A percentile compares a stretch with the other conserved stretches of the same genome.
Evolutionary conservation across 768 basidiomycete species (phyloP).

Genomic region (Lyophyllum shimeji): DNA sequence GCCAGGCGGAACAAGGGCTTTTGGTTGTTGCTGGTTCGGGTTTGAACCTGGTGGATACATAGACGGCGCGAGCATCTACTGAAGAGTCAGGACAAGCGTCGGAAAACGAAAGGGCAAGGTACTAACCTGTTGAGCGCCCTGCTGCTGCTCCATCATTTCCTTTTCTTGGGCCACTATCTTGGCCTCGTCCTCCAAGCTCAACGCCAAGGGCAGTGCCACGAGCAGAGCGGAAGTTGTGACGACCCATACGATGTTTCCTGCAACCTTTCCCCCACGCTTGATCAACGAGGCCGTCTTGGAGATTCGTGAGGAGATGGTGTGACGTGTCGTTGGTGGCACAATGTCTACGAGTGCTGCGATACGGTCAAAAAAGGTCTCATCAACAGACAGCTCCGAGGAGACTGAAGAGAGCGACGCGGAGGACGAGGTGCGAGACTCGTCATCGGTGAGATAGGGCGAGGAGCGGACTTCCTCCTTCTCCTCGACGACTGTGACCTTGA

Average conservation of each 20-base stretch:
- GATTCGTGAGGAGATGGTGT: slow-evolving; percentile 62
- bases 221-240: slow-evolving; percentile 92
- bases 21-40: slow-evolving; percentile 44
- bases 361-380: slow-evolving; percentile 88
- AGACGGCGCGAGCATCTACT: slow-evolving; percentile 74
- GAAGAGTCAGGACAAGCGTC: slow-evolving; percentile 13
- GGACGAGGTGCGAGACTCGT: slow-evolving; percentile 72
- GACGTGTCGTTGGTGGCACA: slow-evolving; percentile 87
- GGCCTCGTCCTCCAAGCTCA: slow-evolving; percentile 94
- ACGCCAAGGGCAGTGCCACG: slow-evolving; percentile 89
- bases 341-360: slow-evolving; percentile 93
- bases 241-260: slow-evolving; percentile 92
- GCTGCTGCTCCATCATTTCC: slow-evolving; percentile 90
- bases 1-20: slow-evolving; percentile 80
- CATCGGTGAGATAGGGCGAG: slow-evolving; percentile 74
- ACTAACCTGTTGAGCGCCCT: slow-evolving; percentile 86
- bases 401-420: slow-evolving; percentile 79
- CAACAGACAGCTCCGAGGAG: slow-evolving; percentile 64
- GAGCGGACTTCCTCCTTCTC: slow-evolving; percentile 63
- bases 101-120: slow-evolving; percentile 12
- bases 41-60: slow-evolving; percentile 45
- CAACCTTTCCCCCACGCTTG: slow-evolving; percentile 65
- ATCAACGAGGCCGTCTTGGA: slow-evolving; percentile 61
- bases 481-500: slow-evolving; percentile 90
- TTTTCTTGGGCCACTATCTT: slow-evolving; percentile 93